Percentiles rank a stretch among this genome's conserved stretches.
These are phyloP conservation scores for Claviceps sorghi DNA, from an alignment of 2,329 filamentous ascomycete genomes.

Conservation along the genomic window DNA sequence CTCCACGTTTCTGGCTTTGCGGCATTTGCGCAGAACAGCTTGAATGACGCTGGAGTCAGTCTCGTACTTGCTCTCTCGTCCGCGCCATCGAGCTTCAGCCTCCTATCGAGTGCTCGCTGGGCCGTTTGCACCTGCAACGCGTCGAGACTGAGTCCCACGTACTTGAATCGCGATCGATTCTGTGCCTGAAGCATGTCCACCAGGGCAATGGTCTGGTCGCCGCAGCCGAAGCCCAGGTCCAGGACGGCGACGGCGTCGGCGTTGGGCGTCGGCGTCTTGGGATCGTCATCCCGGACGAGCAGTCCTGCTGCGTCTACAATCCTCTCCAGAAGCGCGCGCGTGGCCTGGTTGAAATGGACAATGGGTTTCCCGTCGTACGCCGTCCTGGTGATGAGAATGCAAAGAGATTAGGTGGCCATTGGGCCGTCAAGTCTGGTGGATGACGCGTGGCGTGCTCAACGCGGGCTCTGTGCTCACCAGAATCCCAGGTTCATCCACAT, in stretches of 20 bases:
- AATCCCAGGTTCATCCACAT: constrained; percentile 54
- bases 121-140: constrained; percentile 26
- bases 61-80: background rate
- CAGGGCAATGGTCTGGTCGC: constrained; percentile 39
- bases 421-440: background rate
- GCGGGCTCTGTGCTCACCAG: constrained; percentile 28
- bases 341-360: constrained; percentile 29
- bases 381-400: constrained; percentile 13
- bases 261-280: background rate
- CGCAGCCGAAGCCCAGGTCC: constrained; percentile 45
- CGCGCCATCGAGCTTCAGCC: constrained; percentile 9
- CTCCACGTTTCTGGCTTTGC: constrained; percentile 30
- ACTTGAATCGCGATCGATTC: constrained; percentile 21
- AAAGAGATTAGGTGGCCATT: background rate
- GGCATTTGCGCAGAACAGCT: constrained; percentile 35
- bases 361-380: constrained; percentile 15
- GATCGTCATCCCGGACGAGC: constrained; percentile 8
- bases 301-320: constrained; percentile 30
- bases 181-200: constrained; percentile 14
- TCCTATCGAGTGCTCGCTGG: constrained; percentile 16
- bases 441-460: background rate
- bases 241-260: constrained; percentile 24
- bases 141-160: constrained; percentile 39
- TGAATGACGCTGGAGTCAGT: constrained; percentile 9
- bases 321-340: constrained; percentile 31